These are phyloP conservation scores for Beauveria pseudobassiana DNA, from an alignment of 2,329 filamentous ascomycete genomes.

Conservation along the genomic window DNA sequence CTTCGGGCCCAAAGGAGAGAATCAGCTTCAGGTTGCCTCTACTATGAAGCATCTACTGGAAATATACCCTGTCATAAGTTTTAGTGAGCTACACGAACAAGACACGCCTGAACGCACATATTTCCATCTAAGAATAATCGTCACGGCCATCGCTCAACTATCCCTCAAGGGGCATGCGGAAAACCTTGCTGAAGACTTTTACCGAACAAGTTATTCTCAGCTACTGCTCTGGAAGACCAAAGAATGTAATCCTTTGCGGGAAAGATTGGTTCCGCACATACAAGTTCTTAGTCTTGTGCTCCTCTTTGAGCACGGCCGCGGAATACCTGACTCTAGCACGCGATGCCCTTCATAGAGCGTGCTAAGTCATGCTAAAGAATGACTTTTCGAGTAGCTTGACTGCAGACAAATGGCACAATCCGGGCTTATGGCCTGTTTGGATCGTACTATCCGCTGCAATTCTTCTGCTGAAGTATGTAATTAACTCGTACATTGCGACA, in stretches of 20 bases:
- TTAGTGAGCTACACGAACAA: background rate
- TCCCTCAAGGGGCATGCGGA: no score
- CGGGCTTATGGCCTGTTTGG: background rate
- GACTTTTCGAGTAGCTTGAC: background rate
- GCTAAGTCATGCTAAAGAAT: background rate
- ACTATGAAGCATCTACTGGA: background rate
- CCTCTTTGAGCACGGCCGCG: background rate
- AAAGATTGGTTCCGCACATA: background rate
- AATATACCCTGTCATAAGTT: background rate
- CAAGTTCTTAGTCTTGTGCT: background rate
- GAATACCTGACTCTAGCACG: background rate
- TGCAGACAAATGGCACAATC: background rate
- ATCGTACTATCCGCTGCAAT: background rate
- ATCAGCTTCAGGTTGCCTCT: background rate
- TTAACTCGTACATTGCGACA: background rate
- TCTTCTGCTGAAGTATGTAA: background rate
- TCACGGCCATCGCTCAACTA: background rate
- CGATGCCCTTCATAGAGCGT: background rate
- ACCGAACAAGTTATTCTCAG: background rate
- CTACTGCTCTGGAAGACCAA: background rate
- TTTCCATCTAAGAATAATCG: background rate
- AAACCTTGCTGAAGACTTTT: no score
- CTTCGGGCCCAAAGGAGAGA: background rate
- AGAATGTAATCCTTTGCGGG: no score
- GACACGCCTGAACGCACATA: background rate